Percentiles rank a stretch among this genome's conserved stretches.
phyloP scores from a whole-genome alignment of 371 early-diverging fungal genomes.

The Choanephora cucurbitarum region DNA sequence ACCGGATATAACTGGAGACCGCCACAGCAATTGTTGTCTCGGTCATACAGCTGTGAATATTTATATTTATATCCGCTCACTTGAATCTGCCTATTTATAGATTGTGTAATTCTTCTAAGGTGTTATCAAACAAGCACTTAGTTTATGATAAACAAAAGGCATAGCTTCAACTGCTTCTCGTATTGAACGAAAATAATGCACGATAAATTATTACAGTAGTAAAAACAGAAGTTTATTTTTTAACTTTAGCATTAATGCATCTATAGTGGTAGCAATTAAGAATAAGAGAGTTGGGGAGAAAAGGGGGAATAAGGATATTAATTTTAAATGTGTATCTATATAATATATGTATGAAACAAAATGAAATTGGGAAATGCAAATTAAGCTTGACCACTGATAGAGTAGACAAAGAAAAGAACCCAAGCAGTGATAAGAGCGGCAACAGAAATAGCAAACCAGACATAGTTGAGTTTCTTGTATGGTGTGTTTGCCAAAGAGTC shows the following conservation, averaged over 20 bases:
- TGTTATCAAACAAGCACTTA: too few species aligned
- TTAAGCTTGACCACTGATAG: slow-evolving; percentile 15
- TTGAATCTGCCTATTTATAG: too few species aligned
- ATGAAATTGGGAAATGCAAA: neutral
- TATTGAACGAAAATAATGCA: too few species aligned
- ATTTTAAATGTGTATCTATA: neutral
- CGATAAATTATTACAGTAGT: too few species aligned
- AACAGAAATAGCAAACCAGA: slow-evolving; percentile 20
- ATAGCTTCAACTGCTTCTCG: too few species aligned
- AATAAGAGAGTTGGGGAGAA: neutral
- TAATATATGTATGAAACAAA: too few species aligned
- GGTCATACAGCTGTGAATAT: too few species aligned
- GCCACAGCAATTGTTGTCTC: too few species aligned
- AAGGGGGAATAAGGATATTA: neutral
- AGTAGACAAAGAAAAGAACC: slow-evolving; percentile 36
- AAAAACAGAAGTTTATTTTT: neutral
- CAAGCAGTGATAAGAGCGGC: slow-evolving; percentile 23
- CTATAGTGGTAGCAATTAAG: neutral
- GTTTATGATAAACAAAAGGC: too few species aligned
- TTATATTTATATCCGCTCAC: too few species aligned
- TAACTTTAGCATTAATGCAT: neutral
- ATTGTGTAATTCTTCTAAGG: too few species aligned
- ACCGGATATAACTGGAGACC: too few species aligned
- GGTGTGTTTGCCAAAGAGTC: slow-evolving; percentile 23
- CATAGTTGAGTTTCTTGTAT: slow-evolving; percentile 13